Percentiles rank a stretch among this genome's conserved stretches.
These are phyloP conservation scores for Pythium guiyangense DNA, from an alignment of 352 stramenopile species.

Conservation along the genomic window DNA sequence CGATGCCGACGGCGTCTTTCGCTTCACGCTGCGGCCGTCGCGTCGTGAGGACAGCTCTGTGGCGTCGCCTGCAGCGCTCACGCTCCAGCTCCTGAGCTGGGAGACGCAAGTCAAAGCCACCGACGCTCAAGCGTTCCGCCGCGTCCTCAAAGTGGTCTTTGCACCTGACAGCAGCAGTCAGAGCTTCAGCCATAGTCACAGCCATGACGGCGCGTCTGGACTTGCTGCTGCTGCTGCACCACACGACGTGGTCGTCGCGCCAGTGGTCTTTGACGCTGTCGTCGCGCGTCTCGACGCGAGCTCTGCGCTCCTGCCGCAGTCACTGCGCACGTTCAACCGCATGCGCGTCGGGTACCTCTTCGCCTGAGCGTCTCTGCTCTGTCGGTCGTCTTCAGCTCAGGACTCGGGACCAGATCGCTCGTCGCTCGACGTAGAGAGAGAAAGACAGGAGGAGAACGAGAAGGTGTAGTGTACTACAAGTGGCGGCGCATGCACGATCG, in stretches of 20 bases:
- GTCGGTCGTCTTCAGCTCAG: too few species aligned
- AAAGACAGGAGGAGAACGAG: too few species aligned
- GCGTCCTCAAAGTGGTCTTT: conserved; percentile 69
- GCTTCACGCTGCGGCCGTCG: too few species aligned
- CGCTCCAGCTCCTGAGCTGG: conserved; percentile 58
- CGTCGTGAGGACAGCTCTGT: too few species aligned
- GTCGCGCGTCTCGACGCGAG: conserved; percentile 33
- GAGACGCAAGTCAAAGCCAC: conserved; percentile 51
- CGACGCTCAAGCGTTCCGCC: conserved; percentile 23
- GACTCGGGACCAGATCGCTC: too few species aligned
- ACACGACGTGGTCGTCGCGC: conserved; percentile 30
- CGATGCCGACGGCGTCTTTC: conserved; percentile 63
- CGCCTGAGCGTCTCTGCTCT: too few species aligned
- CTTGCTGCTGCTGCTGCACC: conserved; percentile 17
- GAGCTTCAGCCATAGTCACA: neutral
- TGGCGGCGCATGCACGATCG: too few species aligned
- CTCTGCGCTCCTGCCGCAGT: conserved; percentile 40
- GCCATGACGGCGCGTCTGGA: neutral
- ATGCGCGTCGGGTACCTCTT: too few species aligned
- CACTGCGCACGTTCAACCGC: too few species aligned
- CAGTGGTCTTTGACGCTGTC: conserved; percentile 27
- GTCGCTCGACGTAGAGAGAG: too few species aligned
- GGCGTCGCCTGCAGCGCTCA: too few species aligned
- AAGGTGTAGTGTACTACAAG: too few species aligned
- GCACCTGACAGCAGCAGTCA: neutral